These are phyloP conservation scores for Aspergillus kassunensis DNA, from an alignment of 495 filamentous ascomycete species.

Conservation along the genomic window DNA sequence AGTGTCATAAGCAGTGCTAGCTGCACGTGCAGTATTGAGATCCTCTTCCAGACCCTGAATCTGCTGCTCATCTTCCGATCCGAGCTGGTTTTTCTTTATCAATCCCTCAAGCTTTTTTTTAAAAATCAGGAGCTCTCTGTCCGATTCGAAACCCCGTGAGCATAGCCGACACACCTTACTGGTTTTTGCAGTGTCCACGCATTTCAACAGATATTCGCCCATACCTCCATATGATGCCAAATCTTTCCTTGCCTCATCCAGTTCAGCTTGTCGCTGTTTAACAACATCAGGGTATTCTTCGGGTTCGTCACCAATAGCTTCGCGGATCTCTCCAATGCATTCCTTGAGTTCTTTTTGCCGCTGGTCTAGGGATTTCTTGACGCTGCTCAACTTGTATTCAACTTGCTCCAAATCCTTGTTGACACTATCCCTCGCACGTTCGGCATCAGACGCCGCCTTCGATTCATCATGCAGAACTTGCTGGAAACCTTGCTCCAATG, in stretches of 20 bases:
- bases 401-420: slow-evolving; percentile 72
- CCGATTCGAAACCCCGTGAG: slow-evolving; percentile 54
- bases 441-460: slow-evolving; percentile 52
- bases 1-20: slow-evolving; percentile 64
- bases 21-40: slow-evolving; percentile 54
- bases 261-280: slow-evolving; percentile 53
- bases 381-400: slow-evolving; percentile 69
- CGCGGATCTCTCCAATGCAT: slow-evolving; percentile 47
- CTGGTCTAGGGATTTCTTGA: slow-evolving; percentile 55
- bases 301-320: slow-evolving; percentile 52
- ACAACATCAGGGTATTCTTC: slow-evolving; percentile 50
- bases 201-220: slow-evolving; percentile 59
- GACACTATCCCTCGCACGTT: slow-evolving; percentile 62
- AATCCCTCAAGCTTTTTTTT: slow-evolving; percentile 57
- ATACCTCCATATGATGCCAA: slow-evolving; percentile 57
- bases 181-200: slow-evolving; percentile 53
- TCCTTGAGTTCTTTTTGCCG: slow-evolving; percentile 60
- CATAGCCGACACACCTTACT: slow-evolving; percentile 71
- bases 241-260: slow-evolving; percentile 60
- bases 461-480: slow-evolving; percentile 53
- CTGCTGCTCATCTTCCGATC: slow-evolving; percentile 51
- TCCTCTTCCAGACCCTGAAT: slow-evolving; percentile 49
- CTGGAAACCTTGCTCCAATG: slow-evolving; percentile 70
- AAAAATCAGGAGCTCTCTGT: slow-evolving; percentile 55
- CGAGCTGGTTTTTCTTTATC: slow-evolving; percentile 51